Evolutionary conservation across 2,329 filamentous ascomycete species (phyloP).

Genomic region (Cytospora mali): DNA sequence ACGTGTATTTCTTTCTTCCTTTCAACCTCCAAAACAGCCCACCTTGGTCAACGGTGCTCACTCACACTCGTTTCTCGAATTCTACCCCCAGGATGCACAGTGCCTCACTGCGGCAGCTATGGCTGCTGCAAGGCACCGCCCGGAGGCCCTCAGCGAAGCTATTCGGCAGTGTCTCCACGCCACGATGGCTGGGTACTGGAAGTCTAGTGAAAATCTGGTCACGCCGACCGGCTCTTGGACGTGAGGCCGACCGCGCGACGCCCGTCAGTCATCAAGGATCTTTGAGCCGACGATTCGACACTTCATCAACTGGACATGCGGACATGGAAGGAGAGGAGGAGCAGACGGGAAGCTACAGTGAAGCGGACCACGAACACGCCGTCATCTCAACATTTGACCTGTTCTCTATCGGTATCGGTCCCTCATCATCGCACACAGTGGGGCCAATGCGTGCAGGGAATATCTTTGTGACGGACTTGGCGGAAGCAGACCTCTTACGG

Average conservation of each 20-base stretch:
- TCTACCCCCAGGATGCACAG: conserved; percentile 8
- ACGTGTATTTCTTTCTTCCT: too few species aligned
- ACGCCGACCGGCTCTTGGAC: not conserved
- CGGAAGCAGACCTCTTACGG: conserved; percentile 48
- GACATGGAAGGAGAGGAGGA: conserved; percentile 23
- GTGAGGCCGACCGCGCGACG: not conserved
- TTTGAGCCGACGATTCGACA: conserved; percentile 2
- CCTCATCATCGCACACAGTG: conserved; percentile 55
- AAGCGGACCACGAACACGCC: conserved; percentile 53
- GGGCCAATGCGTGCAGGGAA: conserved; percentile 56
- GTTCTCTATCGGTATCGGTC: conserved; percentile 55
- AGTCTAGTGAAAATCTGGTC: conserved; percentile 6
- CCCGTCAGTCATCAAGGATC: not conserved
- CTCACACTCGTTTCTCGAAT: not conserved
- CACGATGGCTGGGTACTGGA: not conserved
- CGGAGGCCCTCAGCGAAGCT: not conserved
- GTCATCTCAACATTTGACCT: conserved; percentile 56
- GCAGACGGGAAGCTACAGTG: conserved; percentile 49
- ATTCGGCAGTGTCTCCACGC: not conserved
- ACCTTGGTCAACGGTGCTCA: not conserved
- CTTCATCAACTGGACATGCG: not conserved
- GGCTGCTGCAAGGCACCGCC: conserved; percentile 12
- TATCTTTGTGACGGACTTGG: conserved; percentile 52
- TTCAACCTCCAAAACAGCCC: not conserved
- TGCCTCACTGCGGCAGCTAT: conserved; percentile 25